Evolutionary conservation across 495 filamentous ascomycete species (phyloP).

Genomic region (Geopyxis carbonaria): DNA sequence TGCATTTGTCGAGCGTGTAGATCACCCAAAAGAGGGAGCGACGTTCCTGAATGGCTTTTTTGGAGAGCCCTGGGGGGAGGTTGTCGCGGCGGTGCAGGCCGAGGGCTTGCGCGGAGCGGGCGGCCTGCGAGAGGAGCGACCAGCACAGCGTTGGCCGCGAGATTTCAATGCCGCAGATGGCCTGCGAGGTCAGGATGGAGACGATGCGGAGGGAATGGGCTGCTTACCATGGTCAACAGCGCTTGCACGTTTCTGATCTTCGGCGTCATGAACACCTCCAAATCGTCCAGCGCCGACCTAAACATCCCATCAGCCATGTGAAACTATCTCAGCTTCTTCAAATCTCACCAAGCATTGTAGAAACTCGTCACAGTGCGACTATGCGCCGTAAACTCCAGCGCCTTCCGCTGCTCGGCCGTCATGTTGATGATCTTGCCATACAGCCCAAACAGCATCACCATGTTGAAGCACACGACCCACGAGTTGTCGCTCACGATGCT

Average conservation of each 20-base stretch:
- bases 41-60: conserved; percentile 20
- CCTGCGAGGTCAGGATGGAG: conserved; percentile 1
- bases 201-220: too few species aligned
- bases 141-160: conserved; percentile 22
- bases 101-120: conserved; percentile 20
- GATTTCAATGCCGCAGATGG: conserved; percentile 20
- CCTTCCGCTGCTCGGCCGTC: neutral
- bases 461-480: conserved; percentile 23
- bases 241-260: conserved; percentile 20
- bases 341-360: conserved; percentile 6
- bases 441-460: conserved; percentile 16
- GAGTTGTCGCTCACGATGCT: conserved; percentile 9
- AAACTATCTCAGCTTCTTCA: too few species aligned
- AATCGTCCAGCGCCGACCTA: conserved; percentile 21
- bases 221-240: conserved; percentile 14
- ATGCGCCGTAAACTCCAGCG: neutral
- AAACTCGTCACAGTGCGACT: neutral
- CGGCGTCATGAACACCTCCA: conserved; percentile 15
- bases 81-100: conserved; percentile 24
- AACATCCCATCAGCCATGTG: too few species aligned
- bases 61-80: conserved; percentile 8
- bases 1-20: conserved; percentile 19
- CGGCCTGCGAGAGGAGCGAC: conserved; percentile 20
- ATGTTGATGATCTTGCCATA: conserved; percentile 8
- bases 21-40: conserved; percentile 27